Base-by-base conservation (phyloP, 345 rosid genomes). In the Firmiana major region DNA sequence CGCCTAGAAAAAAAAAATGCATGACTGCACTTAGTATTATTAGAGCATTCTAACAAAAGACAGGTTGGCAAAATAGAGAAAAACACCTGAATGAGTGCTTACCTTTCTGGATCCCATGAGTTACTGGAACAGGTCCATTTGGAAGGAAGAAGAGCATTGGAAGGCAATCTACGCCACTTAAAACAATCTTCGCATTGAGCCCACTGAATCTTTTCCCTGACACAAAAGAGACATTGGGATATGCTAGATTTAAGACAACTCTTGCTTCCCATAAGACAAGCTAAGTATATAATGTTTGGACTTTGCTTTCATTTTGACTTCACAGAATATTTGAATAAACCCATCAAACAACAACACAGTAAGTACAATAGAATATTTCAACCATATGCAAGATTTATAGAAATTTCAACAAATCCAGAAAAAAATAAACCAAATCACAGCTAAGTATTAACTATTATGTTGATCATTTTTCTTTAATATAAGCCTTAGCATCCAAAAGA, bases 111-210 rank as follows among this genome's bases (percentile, higher is more conserved):
- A 80, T 91, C 92, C 97, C 94, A 90, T 40, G 83, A 58, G 77
- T 90, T 91, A 31, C 81, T 73, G 26, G 87, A 78, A 83, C 97
- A 92, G 21, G 88, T 88, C 94, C 94, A 92, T 77, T 79, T 90
- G 78, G 84, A 85, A 17, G 94, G 90, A 88, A 91, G 92, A 81
- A 81, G 87, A 80, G 88, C 87, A 79, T 77, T 79, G 63, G 83
- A 82, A 66, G 91, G 97, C 81, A 91, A 73, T 79, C 83, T 90
- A 67, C 94, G 92, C 97, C 97, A 91, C 82, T 91, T 91, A 13
- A 40, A 83, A 77, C 94, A 91, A 72, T 88, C 90, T 80, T 90
- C 97, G 64, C 97, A 92, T 65, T 89, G 94, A 81, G 73, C 87
- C 97, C 97, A 92, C 78, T 87, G 97, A 63, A 86, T 63, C 85